Conservation (phyloP, 2,329 filamentous ascomycete species). For the Teratosphaeria gauchensis region DNA sequence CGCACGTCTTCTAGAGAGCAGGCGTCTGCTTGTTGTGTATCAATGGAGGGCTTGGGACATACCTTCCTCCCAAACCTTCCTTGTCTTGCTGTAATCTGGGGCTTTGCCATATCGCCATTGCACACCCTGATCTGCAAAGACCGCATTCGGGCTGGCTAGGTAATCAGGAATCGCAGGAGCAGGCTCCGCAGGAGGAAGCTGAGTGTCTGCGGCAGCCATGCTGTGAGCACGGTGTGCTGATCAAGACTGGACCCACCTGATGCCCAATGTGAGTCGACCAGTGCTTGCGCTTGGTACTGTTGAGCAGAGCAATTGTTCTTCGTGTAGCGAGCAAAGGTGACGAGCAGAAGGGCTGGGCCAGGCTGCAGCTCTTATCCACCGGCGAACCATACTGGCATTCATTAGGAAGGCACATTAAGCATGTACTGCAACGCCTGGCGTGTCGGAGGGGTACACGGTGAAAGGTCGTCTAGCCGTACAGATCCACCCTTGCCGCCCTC, state of each 20-base stretch:
- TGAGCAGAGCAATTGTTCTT: not conserved
- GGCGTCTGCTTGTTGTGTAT: not conserved
- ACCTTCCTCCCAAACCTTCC: conserved; percentile 51
- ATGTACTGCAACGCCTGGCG: not conserved
- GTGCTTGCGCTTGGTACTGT: not conserved
- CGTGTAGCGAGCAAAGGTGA: not conserved
- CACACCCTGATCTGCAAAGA: conserved; percentile 44
- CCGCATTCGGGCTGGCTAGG: conserved; percentile 48
- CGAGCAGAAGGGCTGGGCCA: not conserved
- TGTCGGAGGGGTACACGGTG: conserved; percentile 1
- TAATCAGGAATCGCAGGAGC: conserved; percentile 45
- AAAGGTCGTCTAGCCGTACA: not conserved
- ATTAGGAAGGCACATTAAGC: not conserved
- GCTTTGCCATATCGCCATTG: conserved; percentile 52
- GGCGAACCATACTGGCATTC: not conserved
- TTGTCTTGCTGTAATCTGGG: conserved; percentile 56
- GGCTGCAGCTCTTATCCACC: not conserved
- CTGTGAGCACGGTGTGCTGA: not conserved
- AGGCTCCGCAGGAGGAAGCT: conserved; percentile 12
- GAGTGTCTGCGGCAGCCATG: conserved; percentile 22
- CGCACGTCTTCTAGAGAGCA: not conserved
- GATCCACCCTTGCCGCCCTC: conserved; percentile 1
- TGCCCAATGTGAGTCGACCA: not conserved
- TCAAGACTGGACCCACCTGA: not conserved
- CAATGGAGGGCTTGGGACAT: conserved; percentile 7